Evolutionary conservation across 495 filamentous ascomycete species (phyloP).

Genomic region (Hypoxylon intermedium): DNA sequence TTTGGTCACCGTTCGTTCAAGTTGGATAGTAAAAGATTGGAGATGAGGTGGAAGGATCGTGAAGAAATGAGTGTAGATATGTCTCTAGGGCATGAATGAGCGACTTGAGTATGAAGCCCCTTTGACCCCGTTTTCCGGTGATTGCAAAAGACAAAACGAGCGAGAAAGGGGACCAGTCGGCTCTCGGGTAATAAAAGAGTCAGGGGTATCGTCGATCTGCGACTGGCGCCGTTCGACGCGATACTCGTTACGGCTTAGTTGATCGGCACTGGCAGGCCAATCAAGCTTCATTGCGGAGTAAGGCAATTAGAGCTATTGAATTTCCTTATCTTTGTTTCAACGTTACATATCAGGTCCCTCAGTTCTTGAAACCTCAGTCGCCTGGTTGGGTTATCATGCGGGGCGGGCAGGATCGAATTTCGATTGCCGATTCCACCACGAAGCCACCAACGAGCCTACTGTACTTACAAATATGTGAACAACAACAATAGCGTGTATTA

Average conservation of each 20-base stretch:
- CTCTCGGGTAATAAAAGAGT: conserved; percentile 9
- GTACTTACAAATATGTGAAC: no score
- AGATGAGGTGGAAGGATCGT: conserved; percentile 25
- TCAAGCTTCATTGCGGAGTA: background rate
- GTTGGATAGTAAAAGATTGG: background rate
- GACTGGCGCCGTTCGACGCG: conserved; percentile 25
- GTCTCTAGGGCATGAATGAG: conserved; percentile 21
- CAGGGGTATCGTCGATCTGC: conserved; percentile 28
- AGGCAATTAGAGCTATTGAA: background rate
- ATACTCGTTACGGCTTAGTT: conserved; percentile 28
- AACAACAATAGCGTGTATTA: no score
- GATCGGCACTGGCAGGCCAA: conserved; percentile 22
- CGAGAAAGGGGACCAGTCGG: conserved; percentile 19
- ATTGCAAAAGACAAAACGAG: conserved; percentile 3
- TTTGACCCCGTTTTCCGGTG: conserved; percentile 14
- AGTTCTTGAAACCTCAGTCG: no score
- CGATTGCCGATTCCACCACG: no score
- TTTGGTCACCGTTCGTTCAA: background rate
- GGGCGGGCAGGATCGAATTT: no score
- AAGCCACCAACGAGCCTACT: no score
- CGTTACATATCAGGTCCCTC: no score
- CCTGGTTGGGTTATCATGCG: no score
- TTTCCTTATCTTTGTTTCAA: no score
- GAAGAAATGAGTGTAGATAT: conserved; percentile 29
- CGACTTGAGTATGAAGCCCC: conserved; percentile 12